Evolutionary conservation across 495 filamentous ascomycete species (phyloP).

Genomic region (Hyaloscypha finlandica): DNA sequence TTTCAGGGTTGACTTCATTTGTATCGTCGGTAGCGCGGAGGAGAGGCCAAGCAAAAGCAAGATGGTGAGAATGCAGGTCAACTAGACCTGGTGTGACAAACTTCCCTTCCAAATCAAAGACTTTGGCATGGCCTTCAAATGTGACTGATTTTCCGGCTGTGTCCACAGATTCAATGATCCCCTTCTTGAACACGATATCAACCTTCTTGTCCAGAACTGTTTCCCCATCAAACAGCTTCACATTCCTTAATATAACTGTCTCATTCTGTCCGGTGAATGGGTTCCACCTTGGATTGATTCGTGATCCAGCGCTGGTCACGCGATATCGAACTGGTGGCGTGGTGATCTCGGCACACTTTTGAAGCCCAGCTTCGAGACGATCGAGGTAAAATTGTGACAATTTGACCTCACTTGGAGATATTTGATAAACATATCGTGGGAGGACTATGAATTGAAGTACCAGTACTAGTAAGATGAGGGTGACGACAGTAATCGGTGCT

Average conservation of each 20-base stretch:
- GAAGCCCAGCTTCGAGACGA: constrained; percentile 17
- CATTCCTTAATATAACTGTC: constrained; percentile 50
- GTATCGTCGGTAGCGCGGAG: constrained; percentile 47
- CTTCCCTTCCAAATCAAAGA: constrained; percentile 57
- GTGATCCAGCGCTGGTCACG: constrained; percentile 17
- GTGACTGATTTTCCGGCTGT: constrained; percentile 38
- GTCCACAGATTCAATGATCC: constrained; percentile 47
- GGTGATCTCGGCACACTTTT: constrained; percentile 23
- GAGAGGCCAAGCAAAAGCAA: constrained; percentile 43
- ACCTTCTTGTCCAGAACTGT: constrained; percentile 41
- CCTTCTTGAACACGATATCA: constrained; percentile 51
- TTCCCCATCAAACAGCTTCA: constrained; percentile 55
- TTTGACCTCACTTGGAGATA: constrained; percentile 12
- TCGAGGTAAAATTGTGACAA: constrained; percentile 22
- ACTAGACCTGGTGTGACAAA: constrained; percentile 64
- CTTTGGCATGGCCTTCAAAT: not conserved
- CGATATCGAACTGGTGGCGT: constrained; percentile 25
- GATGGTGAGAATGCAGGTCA: constrained; percentile 69
- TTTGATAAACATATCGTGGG: constrained; percentile 22
- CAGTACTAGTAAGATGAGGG: constrained; percentile 14
- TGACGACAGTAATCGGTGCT: constrained; percentile 15
- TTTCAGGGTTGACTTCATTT: constrained; percentile 51
- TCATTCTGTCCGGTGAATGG: constrained; percentile 26
- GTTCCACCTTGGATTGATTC: constrained; percentile 31
- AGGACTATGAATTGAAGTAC: constrained; percentile 25